These are phyloP conservation scores for Cinnamomum chago DNA, from an alignment of 164 flowering plant genomes.

Conservation along the genomic window DNA sequence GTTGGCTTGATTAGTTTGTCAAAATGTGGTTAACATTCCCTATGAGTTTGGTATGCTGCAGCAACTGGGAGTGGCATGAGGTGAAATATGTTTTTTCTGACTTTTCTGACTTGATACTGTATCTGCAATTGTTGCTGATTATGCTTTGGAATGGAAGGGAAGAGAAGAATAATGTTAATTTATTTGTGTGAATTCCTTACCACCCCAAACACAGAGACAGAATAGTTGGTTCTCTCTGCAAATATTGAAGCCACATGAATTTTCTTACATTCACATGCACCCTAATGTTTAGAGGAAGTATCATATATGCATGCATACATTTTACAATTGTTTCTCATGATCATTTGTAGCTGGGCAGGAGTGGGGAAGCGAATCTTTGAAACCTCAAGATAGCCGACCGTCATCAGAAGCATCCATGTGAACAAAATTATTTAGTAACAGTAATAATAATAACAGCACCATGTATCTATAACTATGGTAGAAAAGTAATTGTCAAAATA, in stretches of 20 bases:
- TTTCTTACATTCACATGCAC: neutral
- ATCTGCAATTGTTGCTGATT: neutral
- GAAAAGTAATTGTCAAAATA: too few species aligned
- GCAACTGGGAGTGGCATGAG: neutral
- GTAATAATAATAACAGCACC: neutral
- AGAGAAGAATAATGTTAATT: neutral
- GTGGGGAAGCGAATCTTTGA: neutral
- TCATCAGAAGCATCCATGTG: neutral
- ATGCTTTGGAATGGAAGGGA: neutral
- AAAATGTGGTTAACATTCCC: neutral
- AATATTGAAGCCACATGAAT: too few species aligned
- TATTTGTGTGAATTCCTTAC: neutral
- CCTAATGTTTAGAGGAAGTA: neutral
- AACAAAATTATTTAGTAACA: neutral
- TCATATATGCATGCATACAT: neutral
- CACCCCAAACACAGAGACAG: neutral
- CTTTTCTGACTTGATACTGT: neutral
- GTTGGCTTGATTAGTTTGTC: neutral
- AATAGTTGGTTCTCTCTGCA: too few species aligned
- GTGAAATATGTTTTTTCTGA: too few species aligned
- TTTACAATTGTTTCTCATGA: neutral
- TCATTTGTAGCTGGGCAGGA: neutral
- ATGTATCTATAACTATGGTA: neutral
- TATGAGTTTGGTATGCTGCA: neutral
- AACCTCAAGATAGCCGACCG: neutral